phyloP scores from a whole-genome alignment of 192 early-diverging fungal species.

The Piromyces sp. region DNA sequence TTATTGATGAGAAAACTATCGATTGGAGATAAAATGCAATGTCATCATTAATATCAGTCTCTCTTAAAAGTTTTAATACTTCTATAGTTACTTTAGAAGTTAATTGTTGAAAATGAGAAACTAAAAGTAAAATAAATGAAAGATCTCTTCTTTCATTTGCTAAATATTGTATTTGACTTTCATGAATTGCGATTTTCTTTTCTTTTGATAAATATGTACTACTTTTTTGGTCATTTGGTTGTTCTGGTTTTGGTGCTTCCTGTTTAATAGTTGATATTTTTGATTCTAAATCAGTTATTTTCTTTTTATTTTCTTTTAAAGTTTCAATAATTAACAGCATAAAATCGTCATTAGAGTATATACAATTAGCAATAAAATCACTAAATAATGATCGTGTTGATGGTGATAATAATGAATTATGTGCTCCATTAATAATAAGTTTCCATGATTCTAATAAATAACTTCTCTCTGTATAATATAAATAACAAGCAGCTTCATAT shows the following conservation, averaged over 20 bases:
- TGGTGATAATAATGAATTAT: constrained; percentile 17
- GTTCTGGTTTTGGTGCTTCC: neutral
- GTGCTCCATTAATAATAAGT: constrained; percentile 29
- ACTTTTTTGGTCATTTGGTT: neutral
- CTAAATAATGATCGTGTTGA: constrained; percentile 22
- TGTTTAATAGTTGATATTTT: constrained; percentile 23
- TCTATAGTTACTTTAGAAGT: neutral
- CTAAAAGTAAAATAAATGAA: neutral
- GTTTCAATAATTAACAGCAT: constrained; percentile 3
- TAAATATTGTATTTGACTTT: neutral
- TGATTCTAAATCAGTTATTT: constrained; percentile 17
- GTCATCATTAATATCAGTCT: neutral
- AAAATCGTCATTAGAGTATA: constrained; percentile 6
- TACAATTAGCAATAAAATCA: constrained; percentile 25
- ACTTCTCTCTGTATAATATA: constrained; percentile 49
- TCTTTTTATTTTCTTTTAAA: constrained; percentile 22
- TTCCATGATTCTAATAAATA: constrained; percentile 34
- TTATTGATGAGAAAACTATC: neutral
- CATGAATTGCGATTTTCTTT: neutral
- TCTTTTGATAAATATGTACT: neutral
- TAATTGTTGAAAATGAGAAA: neutral
- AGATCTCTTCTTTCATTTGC: neutral
- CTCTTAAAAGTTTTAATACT: neutral
- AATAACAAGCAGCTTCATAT: constrained; percentile 41
- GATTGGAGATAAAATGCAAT: neutral